A percentile compares a stretch with the other conserved stretches of the same genome.
phyloP scores from a whole-genome alignment of 2,329 filamentous ascomycete genomes.

The Epichloe amarillans region DNA sequence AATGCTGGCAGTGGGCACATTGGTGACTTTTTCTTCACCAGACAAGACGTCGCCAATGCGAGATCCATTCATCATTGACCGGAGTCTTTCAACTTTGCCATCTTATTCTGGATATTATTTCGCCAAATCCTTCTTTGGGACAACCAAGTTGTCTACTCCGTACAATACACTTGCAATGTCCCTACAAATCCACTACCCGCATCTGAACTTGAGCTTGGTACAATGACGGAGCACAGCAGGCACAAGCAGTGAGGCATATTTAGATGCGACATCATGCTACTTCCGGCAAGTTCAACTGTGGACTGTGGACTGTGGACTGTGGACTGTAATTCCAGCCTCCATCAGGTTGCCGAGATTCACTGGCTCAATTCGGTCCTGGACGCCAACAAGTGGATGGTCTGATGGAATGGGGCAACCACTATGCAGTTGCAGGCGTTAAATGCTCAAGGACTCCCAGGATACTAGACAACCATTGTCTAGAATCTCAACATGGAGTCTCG shows the following conservation, averaged over 20 bases:
- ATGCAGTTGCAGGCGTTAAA: not conserved
- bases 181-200: no score
- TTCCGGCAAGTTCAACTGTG: not conserved
- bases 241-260: slow-evolving; percentile 2
- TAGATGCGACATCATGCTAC: not conserved
- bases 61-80: not conserved
- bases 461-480: no score
- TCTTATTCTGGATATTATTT: not conserved
- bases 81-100: not conserved
- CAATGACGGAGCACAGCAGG: not conserved
- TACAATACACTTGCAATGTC: no score
- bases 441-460: not conserved
- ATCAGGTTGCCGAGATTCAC: not conserved
- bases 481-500: not conserved
- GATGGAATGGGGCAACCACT: not conserved
- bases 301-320: not conserved
- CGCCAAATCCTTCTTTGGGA: not conserved
- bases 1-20: not conserved
- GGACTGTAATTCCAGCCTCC: not conserved
- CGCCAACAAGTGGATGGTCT: not conserved
- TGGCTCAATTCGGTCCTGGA: not conserved
- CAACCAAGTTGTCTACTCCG: not conserved
- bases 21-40: not conserved
- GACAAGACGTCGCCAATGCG: not conserved
- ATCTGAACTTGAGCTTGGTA: no score